Evolutionary conservation across 768 basidiomycete genomes (phyloP).

Genomic region (Tulasnella sp.): DNA sequence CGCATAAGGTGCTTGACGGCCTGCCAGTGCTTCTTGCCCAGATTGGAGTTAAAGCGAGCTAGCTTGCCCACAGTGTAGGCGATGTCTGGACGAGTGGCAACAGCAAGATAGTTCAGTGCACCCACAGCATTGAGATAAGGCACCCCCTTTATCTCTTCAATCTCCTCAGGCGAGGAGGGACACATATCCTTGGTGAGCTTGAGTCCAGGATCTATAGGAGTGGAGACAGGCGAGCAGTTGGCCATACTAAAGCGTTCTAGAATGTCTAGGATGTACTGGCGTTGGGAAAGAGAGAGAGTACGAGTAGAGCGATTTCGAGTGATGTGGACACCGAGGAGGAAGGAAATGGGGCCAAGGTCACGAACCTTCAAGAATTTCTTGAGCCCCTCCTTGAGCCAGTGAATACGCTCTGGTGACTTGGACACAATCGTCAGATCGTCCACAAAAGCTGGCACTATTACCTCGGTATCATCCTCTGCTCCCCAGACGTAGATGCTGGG

Average conservation of each 20-base stretch:
- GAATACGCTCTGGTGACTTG: background rate
- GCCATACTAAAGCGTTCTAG: slow-evolving; percentile 16
- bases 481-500: background rate
- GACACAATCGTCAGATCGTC: slow-evolving; percentile 13
- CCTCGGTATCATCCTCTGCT: background rate
- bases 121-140: too few species aligned
- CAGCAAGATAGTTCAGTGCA: too few species aligned
- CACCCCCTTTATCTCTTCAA: slow-evolving; percentile 19
- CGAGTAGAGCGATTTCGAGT: slow-evolving; percentile 10
- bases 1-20: slow-evolving; percentile 13
- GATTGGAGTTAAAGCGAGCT: slow-evolving; percentile 12
- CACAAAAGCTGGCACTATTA: slow-evolving; percentile 21
- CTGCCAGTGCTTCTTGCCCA: slow-evolving; percentile 7
- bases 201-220: slow-evolving; percentile 19
- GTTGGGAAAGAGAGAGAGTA: slow-evolving; percentile 17
- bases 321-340: slow-evolving; percentile 21
- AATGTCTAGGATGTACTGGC: slow-evolving; percentile 19
- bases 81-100: slow-evolving; percentile 11
- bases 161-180: slow-evolving; percentile 20
- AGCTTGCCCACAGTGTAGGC: slow-evolving; percentile 12
- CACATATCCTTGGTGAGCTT: slow-evolving; percentile 25
- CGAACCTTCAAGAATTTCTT: slow-evolving; percentile 24
- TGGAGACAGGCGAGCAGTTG: slow-evolving; percentile 15
- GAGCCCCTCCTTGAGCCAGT: slow-evolving; percentile 20
- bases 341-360: slow-evolving; percentile 8